These are phyloP conservation scores for Polygonum aviculare DNA, from an alignment of 148 eudicot genomes.

Conservation along the genomic window DNA sequence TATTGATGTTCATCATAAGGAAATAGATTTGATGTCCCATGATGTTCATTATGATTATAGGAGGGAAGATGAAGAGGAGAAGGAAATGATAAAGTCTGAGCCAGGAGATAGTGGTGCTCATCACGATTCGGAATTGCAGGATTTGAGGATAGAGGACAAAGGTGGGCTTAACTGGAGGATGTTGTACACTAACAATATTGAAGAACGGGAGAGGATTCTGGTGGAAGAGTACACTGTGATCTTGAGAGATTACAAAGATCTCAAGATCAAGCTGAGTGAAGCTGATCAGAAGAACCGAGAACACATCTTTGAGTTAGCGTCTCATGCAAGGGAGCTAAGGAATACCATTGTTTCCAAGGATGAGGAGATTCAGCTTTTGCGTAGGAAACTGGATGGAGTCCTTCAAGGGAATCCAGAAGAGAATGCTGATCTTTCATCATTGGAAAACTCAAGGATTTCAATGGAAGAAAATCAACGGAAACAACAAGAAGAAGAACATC, in stretches of 20 bases:
- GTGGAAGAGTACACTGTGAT: constrained; percentile 53
- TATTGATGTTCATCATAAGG: constrained; percentile 22
- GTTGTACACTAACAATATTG: constrained; percentile 45
- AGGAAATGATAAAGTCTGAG: constrained; percentile 15
- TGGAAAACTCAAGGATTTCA: constrained; percentile 8
- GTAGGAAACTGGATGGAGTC: constrained; percentile 23
- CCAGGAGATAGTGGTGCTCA: constrained; percentile 13
- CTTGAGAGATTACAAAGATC: constrained; percentile 53
- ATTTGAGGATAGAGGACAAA: constrained; percentile 21
- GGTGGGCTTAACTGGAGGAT: constrained; percentile 53
- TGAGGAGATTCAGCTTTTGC: constrained; percentile 46
- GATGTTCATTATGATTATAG: constrained; percentile 13
- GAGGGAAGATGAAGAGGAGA: constrained; percentile 25
- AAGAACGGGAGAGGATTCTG: constrained; percentile 61
- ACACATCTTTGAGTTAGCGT: constrained; percentile 32
- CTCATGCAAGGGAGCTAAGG: constrained; percentile 45
- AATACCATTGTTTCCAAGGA: constrained; percentile 44
- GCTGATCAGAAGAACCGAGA: constrained; percentile 56
- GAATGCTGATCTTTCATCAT: not conserved
- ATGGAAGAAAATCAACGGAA: constrained; percentile 2
- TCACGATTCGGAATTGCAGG: constrained; percentile 17
- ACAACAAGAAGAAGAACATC: not conserved
- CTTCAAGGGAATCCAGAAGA: constrained; percentile 20
- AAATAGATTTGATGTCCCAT: constrained; percentile 9
- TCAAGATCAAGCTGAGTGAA: constrained; percentile 53